phyloP scores from a whole-genome alignment of 352 stramenopile species.

The Pythium aquatile region DNA sequence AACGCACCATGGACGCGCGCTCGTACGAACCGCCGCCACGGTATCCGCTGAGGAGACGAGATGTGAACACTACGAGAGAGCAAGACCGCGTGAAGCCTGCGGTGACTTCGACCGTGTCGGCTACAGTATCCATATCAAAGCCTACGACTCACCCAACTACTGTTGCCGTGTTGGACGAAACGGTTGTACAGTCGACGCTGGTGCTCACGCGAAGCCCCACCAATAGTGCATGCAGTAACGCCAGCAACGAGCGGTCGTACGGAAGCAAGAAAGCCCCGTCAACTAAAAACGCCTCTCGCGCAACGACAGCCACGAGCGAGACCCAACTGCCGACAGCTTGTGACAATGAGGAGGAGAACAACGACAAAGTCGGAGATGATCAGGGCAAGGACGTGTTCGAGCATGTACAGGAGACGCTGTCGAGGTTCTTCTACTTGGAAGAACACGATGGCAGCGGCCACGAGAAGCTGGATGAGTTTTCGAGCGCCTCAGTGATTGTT shows the following conservation, averaged over 20 bases:
- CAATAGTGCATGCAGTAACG: background rate
- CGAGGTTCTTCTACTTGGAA: conserved; percentile 67
- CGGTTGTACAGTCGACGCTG: conserved; percentile 14
- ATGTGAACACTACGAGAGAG: conserved; percentile 14
- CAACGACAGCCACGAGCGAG: conserved; percentile 26
- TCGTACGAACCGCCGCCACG: conserved; percentile 22
- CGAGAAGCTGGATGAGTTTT: conserved; percentile 53
- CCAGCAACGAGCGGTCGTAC: conserved; percentile 9
- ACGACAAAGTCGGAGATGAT: background rate
- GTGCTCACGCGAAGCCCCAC: conserved; percentile 10
- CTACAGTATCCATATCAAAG: background rate
- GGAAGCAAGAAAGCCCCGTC: conserved; percentile 14
- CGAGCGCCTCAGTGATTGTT: conserved; percentile 56
- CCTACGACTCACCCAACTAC: background rate
- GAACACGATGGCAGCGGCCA: conserved; percentile 33
- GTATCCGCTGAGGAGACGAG: conserved; percentile 21
- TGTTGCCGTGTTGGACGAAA: background rate
- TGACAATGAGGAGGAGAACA: conserved; percentile 7
- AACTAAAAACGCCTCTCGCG: conserved; percentile 17
- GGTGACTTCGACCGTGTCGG: background rate
- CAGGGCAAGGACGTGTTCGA: conserved; percentile 40
- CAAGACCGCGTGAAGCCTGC: background rate
- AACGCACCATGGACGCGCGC: conserved; percentile 20
- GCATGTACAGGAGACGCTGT: conserved; percentile 50
- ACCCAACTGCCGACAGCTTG: conserved; percentile 1